Percentiles rank a stretch among this genome's conserved stretches.
Evolutionary conservation across 306 rosid genomes (phyloP).

Genomic region (Vachellia pachyceras): DNA sequence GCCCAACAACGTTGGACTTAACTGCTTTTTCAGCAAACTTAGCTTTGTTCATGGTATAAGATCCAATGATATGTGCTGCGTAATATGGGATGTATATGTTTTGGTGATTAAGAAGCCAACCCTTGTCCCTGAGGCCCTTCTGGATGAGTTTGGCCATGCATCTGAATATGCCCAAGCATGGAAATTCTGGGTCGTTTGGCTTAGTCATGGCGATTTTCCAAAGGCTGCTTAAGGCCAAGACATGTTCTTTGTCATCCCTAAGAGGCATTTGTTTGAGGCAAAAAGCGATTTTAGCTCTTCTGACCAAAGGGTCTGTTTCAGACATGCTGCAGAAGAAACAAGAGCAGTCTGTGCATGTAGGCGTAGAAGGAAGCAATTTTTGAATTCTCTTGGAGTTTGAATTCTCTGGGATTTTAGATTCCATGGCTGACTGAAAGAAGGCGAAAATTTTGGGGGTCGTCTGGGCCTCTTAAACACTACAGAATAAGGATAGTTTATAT

Average conservation of each 20-base stretch:
- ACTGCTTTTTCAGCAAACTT: slow-evolving; percentile 58
- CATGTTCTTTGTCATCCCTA: slow-evolving; percentile 54
- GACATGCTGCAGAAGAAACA: slow-evolving; percentile 76
- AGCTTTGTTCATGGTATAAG: slow-evolving; percentile 64
- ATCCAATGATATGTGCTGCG: slow-evolving; percentile 84
- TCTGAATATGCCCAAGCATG: slow-evolving; percentile 64
- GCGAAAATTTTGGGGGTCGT: slow-evolving; percentile 5
- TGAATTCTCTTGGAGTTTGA: slow-evolving; percentile 32
- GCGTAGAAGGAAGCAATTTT: slow-evolving; percentile 13
- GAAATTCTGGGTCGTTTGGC: slow-evolving; percentile 73
- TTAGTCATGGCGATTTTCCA: slow-evolving; percentile 75
- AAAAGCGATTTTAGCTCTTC: slow-evolving; percentile 46
- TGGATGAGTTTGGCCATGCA: slow-evolving; percentile 70
- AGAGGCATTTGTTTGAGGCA: slow-evolving; percentile 61
- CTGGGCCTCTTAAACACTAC: neutral
- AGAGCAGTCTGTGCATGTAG: slow-evolving; percentile 44
- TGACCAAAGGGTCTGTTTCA: slow-evolving; percentile 50
- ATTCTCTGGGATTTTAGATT: slow-evolving; percentile 32
- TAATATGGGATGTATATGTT: slow-evolving; percentile 79
- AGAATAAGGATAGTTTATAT: neutral
- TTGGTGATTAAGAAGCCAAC: slow-evolving; percentile 66
- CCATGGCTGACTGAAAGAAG: slow-evolving; percentile 37
- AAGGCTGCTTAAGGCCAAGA: slow-evolving; percentile 57
- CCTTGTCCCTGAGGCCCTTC: slow-evolving; percentile 51
- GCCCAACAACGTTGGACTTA: slow-evolving; percentile 55